phyloP scores from a whole-genome alignment of 441 rosid genomes.

The Corymbia citriodora region DNA sequence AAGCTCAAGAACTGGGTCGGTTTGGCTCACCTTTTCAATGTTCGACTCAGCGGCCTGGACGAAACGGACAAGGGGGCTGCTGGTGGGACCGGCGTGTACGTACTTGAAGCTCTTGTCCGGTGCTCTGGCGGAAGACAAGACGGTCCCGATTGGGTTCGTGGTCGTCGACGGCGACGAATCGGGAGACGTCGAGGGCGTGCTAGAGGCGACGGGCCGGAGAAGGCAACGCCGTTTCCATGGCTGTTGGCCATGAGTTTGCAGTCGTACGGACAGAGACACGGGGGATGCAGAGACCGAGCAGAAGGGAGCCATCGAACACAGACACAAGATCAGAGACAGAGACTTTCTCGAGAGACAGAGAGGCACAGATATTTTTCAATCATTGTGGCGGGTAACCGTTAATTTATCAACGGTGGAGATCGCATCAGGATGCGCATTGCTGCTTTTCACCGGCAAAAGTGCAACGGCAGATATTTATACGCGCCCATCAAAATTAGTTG shows the following conservation, averaged over 20 bases:
- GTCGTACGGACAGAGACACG: conserved; percentile 20
- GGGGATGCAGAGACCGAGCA: conserved; percentile 28
- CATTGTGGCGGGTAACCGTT: not conserved
- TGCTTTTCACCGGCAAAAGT: not conserved
- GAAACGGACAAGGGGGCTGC: conserved; percentile 30
- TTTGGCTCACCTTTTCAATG: conserved; percentile 53
- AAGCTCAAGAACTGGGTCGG: not conserved
- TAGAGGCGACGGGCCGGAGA: conserved; percentile 29
- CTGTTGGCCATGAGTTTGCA: not conserved
- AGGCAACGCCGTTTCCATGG: conserved; percentile 18
- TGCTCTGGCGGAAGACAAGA: conserved; percentile 14
- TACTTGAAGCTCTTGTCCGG: conserved; percentile 32
- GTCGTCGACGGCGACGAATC: conserved; percentile 26
- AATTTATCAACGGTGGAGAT: not conserved
- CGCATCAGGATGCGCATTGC: not conserved
- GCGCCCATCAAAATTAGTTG: not conserved
- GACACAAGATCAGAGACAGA: not conserved
- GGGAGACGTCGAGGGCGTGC: conserved; percentile 29
- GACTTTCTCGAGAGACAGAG: not conserved
- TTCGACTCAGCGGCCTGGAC: conserved; percentile 54
- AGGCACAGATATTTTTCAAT: not conserved
- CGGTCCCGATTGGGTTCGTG: conserved; percentile 3
- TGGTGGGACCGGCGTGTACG: conserved; percentile 20
- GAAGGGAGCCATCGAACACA: conserved; percentile 31
- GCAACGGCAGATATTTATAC: not conserved